Evolutionary conservation across 1,284 basidiomycete genomes (phyloP), one percentile per base, ranked within the genome.

Genomic region (Moniliophthora roreri): DNA sequence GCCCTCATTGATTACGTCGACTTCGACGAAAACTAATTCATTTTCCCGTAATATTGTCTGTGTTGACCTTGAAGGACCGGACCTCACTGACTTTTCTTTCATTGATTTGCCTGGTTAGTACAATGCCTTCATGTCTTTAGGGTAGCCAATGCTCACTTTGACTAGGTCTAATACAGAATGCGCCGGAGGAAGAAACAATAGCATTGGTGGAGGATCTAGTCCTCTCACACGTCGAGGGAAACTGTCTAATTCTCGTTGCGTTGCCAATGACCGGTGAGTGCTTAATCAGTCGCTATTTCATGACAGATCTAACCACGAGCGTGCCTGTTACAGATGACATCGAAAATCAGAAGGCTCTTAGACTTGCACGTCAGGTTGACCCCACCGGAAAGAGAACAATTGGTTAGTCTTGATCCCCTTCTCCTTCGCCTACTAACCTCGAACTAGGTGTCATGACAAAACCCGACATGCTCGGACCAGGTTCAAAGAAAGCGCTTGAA

Each of bases 361-460:
- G 65, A 9, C 64, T 84, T 0, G 75, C 79, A 1, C 71, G 69
- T 24, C 39, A 65, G n/a, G 63, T 70, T 21, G 81, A 84, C 58
- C 69, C 69, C 0, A 58, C 69, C 0, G 79, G 80, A 2, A 58
- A 66, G 32, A 69, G 82, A 8, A 84, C 82, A 0, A 79, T 85
- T 24, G 81, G 83, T 80, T 26, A 7, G 36, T 42, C 37, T 34
- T 16, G 23, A 5, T 38, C 18, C 11, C 38, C 21, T 15, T 39
- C 46, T n/a, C 32, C 21, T 24, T 16, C 16, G 34, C 18, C n/a
- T 8, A 21, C 13, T 37, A 16, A 32, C 24, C 23, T 21, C 18
- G 3, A n/a, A n/a, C 21, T 36, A 84, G 83, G 82, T 38, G 83
- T 85, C 6, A 66, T 85, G 8, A 85, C 83, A 0, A 85, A 84